Base-by-base conservation (phyloP, 2,329 filamentous ascomycete species). In the Cordyceps militaris region DNA sequence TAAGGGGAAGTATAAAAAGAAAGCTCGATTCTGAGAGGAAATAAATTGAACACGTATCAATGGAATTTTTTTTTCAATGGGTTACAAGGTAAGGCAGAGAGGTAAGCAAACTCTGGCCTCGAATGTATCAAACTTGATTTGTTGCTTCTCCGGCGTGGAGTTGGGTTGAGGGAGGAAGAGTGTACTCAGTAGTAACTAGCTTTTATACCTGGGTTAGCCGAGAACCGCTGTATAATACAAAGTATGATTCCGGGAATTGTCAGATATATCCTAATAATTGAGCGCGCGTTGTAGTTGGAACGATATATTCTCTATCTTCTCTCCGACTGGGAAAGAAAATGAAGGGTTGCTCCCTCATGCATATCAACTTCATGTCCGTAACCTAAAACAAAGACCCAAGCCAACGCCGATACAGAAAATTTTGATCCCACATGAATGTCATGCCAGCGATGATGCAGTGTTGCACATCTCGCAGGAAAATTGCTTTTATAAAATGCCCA, bases 31-130 rank as follows among this genome's bases (percentile, higher is more conserved):
- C 16, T 10, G 14, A 46, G 26, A 21, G 32, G 42, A 36, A 23
- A 19, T 28, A 28, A 49, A 48, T 49, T 30, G 32, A 57, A 43
- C 24, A 34, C 14, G 13, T 34, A 26, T 44, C 36, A 24, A 42
- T 23, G n/a, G 36, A 42, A 23, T 8, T 50, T 13, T 14, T 21
- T 16, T 26, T n/a, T 55, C 30, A 7, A 42, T 26, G 8, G 34
- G 32, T 43, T 44, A 28, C 52, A 56, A 55, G 56, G 56, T 58
- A 58, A 58, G 56, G 56, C 56, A 47, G 42, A 53, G 49, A 58
- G 56, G 56, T 58, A 58, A 58, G 43, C 47, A 42, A 19, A 48
- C 56, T 53, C 49, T 58, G 32, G 49, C 50, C 56, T 58, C 26
- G 30, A 49, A 16, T 49, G 44, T 40, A 47, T n/a, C 34, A 28